A percentile compares a stretch with the other conserved stretches of the same genome.
Evolutionary conservation across 768 basidiomycete genomes (phyloP).

Genomic region (Lactifluus rugatus): DNA sequence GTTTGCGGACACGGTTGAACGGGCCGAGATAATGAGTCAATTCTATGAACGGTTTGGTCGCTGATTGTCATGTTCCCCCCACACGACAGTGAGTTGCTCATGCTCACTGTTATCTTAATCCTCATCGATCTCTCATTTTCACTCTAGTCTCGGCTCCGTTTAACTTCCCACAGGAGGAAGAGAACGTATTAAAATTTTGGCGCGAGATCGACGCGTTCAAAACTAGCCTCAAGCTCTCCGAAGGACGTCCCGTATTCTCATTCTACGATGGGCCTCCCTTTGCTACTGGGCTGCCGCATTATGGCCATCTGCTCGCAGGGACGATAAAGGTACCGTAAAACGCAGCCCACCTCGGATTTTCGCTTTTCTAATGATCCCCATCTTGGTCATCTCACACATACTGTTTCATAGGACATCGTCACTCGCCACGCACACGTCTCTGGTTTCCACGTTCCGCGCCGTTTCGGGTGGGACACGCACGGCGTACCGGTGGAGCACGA

Average conservation of each 20-base stretch:
- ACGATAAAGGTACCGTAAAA: conserved; percentile 68
- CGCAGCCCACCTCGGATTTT: conserved; percentile 20
- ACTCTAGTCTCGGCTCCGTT: conserved; percentile 63
- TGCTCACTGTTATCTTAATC: neutral
- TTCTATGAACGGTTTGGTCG: too few species aligned
- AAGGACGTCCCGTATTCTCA: conserved; percentile 81
- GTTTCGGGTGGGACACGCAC: conserved; percentile 99
- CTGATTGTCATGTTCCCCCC: conserved; percentile 35
- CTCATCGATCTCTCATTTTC: conserved; percentile 10
- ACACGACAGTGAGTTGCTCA: conserved; percentile 53
- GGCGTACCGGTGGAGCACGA: conserved; percentile 98
- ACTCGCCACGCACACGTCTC: conserved; percentile 92
- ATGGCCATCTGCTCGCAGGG: conserved; percentile 87
- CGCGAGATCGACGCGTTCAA: conserved; percentile 95
- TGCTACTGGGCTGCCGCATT: conserved; percentile 93
- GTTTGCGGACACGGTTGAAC: neutral
- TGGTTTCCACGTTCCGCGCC: conserved; percentile 83
- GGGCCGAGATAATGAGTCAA: conserved; percentile 5
- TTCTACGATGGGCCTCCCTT: conserved; percentile 99
- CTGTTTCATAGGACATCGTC: conserved; percentile 81
- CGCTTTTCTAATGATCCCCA: neutral
- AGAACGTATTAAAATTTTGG: conserved; percentile 88
- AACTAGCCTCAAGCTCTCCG: conserved; percentile 85
- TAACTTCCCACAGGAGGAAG: conserved; percentile 81
- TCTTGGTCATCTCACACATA: conserved; percentile 1